phyloP scores from a whole-genome alignment of 192 early-diverging fungal species.

The Pilaira anomala region DNA sequence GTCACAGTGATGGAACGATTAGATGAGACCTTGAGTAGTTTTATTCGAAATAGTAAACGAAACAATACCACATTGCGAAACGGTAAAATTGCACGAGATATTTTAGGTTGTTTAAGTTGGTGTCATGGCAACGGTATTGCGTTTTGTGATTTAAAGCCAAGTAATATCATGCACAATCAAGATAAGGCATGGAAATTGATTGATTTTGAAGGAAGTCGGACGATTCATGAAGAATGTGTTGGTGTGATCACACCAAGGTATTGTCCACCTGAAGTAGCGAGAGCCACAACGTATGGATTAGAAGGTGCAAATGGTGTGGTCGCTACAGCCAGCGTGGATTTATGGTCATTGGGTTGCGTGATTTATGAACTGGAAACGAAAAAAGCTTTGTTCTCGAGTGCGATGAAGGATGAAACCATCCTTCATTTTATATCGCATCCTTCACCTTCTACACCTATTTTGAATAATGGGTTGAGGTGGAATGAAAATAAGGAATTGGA shows the following conservation, averaged over 20 bases:
- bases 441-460: conserved; percentile 40
- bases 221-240: conserved; percentile 45
- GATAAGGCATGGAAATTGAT: conserved; percentile 47
- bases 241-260: conserved; percentile 49
- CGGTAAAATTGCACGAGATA: conserved; percentile 33
- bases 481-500: conserved; percentile 37
- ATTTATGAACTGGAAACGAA: conserved; percentile 48
- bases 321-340: conserved; percentile 45
- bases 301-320: conserved; percentile 43
- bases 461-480: conserved; percentile 46
- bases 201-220: conserved; percentile 47
- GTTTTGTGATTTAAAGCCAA: conserved; percentile 54
- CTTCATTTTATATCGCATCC: conserved; percentile 50
- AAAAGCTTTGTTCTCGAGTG: conserved; percentile 40
- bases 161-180: conserved; percentile 47
- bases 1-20: conserved; percentile 45
- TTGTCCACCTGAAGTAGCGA: conserved; percentile 49
- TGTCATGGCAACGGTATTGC: conserved; percentile 46
- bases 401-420: conserved; percentile 44
- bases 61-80: not conserved
- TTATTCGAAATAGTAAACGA: conserved; percentile 21
- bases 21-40: conserved; percentile 44
- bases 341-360: conserved; percentile 52
- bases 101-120: conserved; percentile 41
- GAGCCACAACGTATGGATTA: conserved; percentile 44